These are phyloP conservation scores for Sisymbrium altissimum DNA, from an alignment of 345 rosid species.

Conservation along the genomic window DNA sequence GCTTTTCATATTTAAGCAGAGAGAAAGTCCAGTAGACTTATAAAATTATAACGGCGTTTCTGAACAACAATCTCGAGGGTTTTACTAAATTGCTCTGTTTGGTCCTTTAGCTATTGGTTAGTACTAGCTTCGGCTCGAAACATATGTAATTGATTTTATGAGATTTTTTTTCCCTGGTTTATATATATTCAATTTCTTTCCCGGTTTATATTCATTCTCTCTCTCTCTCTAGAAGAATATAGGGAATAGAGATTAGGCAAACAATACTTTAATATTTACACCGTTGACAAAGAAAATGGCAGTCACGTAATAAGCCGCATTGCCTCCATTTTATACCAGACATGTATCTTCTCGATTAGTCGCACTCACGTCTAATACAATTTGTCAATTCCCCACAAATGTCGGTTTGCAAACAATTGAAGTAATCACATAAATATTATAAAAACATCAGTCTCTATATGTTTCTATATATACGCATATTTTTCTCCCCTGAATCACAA, in stretches of 20 bases:
- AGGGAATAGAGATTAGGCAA: not conserved
- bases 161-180: not conserved
- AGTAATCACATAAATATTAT: not conserved
- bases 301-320: constrained; percentile 30
- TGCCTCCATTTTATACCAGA: constrained; percentile 1
- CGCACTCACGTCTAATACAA: constrained; percentile 25
- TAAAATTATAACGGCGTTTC: not conserved
- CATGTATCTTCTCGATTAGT: constrained; percentile 14
- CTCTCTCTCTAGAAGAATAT: not conserved
- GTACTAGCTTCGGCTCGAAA: not conserved
- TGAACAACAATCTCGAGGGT: not conserved
- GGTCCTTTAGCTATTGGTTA: not conserved
- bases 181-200: not conserved
- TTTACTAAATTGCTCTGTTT: not conserved
- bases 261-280: not conserved
- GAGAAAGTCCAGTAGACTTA: not conserved
- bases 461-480: constrained; percentile 1
- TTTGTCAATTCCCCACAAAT: not conserved
- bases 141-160: not conserved
- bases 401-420: not conserved
- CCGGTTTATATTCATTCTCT: not conserved
- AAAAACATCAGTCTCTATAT: not conserved
- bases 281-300: constrained; percentile 33
- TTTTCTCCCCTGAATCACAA: not conserved
- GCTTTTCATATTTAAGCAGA: not conserved